Conservation (phyloP, 768 basidiomycete species). For the Phlebiopsis gigantea region DNA sequence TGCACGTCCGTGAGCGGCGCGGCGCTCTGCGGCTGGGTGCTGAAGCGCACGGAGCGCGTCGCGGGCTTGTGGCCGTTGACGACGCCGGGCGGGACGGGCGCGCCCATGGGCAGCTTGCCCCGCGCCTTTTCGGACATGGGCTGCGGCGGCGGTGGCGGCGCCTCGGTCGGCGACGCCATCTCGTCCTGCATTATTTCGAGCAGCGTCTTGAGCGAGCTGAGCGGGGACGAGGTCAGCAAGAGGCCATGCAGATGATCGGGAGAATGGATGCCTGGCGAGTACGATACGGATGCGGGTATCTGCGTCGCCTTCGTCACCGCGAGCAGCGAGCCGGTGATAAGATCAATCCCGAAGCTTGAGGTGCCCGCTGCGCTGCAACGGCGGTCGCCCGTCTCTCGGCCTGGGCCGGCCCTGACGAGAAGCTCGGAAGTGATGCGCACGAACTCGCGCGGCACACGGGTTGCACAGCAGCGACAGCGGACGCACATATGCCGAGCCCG, state of each 20-base stretch:
- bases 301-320: background rate
- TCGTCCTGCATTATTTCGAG: slow-evolving; percentile 47
- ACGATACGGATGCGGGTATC: background rate
- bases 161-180: slow-evolving; percentile 18
- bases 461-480: background rate
- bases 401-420: no score
- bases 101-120: slow-evolving; percentile 22
- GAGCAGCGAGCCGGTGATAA: background rate
- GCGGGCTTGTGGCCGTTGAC: slow-evolving; percentile 4
- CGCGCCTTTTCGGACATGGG: slow-evolving; percentile 20
- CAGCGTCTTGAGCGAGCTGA: slow-evolving; percentile 50
- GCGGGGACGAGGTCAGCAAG: background rate
- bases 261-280: background rate
- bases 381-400: no score
- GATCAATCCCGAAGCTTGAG: background rate
- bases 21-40: slow-evolving; percentile 15
- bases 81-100: slow-evolving; percentile 7
- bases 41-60: slow-evolving; percentile 22
- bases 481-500: background rate
- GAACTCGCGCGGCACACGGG: no score
- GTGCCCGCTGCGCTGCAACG: background rate
- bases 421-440: no score
- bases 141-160: slow-evolving; percentile 18
- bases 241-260: background rate
- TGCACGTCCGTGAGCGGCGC: slow-evolving; percentile 28